Evolutionary conservation across 257 asterid species (phyloP).

Genomic region (Solanum chiquidenum): DNA sequence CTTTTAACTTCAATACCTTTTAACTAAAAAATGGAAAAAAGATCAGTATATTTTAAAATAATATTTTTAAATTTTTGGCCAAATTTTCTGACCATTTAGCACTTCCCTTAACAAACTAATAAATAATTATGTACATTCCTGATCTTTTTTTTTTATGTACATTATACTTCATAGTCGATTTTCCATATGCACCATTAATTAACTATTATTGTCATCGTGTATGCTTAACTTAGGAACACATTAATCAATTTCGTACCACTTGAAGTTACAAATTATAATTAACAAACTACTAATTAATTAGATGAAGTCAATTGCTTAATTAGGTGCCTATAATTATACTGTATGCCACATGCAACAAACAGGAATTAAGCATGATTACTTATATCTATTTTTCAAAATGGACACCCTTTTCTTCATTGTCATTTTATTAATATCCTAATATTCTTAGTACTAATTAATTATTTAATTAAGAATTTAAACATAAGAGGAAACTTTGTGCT

Average conservation of each 20-base stretch:
- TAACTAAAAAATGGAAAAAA: too few species aligned
- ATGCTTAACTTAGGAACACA: neutral
- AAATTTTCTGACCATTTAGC: too few species aligned
- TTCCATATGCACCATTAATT: neutral
- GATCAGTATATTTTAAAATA: too few species aligned
- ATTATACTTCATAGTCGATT: neutral
- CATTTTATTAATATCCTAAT: neutral
- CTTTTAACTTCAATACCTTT: too few species aligned
- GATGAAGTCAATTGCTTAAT: neutral
- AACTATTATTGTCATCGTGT: neutral
- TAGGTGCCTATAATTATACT: neutral
- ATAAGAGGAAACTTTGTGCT: slow-evolving; percentile 1
- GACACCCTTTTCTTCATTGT: neutral
- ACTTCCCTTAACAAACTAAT: neutral
- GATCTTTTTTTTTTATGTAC: neutral
- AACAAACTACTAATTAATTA: neutral
- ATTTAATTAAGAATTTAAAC: neutral
- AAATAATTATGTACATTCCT: neutral
- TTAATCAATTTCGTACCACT: neutral
- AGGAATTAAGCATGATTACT: neutral
- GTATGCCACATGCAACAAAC: neutral
- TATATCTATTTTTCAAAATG: neutral
- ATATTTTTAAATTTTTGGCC: too few species aligned
- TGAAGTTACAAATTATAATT: neutral
- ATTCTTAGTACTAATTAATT: neutral